Evolutionary conservation across 1,284 basidiomycete species (phyloP), one percentile per base, ranked within the genome.

Genomic region (Trichosporon coremiiforme): DNA sequence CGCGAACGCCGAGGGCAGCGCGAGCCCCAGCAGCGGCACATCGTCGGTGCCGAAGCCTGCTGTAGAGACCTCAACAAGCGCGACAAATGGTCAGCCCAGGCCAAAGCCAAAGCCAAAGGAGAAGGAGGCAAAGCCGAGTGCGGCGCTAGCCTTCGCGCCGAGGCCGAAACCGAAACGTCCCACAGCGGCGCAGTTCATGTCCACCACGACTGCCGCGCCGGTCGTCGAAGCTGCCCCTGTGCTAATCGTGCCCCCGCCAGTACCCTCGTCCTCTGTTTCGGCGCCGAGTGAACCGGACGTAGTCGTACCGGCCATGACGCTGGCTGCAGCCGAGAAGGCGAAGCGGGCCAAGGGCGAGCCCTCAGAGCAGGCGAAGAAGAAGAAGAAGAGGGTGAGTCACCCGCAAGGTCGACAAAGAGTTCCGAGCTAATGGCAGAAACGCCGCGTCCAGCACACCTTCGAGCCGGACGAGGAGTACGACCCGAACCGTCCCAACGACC

Each of bases 381-480:
- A 79, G 76, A 78, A 77, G 73, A 80, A 80, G 69, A 78, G 79
- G 75, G 78, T 77, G 55, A 12, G 76, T 67, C 4, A 17, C 7
- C 41, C 41, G 2, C 7, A 41, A 10, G 41, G 7, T 1, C 55
- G 45, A n/a, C n/a, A n/a, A n/a, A n/a, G n/a, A n/a, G n/a, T 33
- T 4, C 33, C 3, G 33, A 7, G n/a, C 64, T 66, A 45, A 68
- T 65, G 4, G 13, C 41, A 67, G 68, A 67, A 68, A 50, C 67
- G 71, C 35, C 67, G 70, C 36, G 69, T 79, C 22, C 68, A 78
- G 20, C 77, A 81, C 25, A 73, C 74, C 0, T 84, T 84, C 68
- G 72, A 81, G 36, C 83, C 83, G 1, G 79, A 82, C 17, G 83
- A 84, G 68, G 74, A 75, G 64, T 84, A 84, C 68, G 81, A 84